A percentile compares a stretch with the other conserved stretches of the same genome.
Conservation (phyloP, 306 rosid genomes). For the Pterocarpus santalinus region DNA sequence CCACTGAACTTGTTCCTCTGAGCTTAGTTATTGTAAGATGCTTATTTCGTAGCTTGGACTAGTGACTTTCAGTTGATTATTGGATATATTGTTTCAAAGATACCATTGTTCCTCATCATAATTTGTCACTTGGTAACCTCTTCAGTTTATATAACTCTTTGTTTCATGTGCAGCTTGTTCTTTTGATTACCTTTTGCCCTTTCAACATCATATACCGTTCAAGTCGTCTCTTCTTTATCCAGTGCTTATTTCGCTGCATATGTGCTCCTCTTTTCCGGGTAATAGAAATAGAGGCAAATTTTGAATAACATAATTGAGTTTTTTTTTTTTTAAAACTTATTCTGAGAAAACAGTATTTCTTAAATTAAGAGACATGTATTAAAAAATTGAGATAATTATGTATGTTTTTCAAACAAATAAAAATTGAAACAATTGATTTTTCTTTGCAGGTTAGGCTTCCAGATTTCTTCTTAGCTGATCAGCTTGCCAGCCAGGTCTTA, state of each 20-base stretch:
- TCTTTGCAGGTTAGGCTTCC: slow-evolving; percentile 63
- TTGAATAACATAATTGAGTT: slow-evolving; percentile 5
- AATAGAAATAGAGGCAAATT: slow-evolving; percentile 18
- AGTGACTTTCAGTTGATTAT: slow-evolving; percentile 5
- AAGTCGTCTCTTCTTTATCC: slow-evolving; percentile 75
- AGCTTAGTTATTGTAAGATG: slow-evolving; percentile 66
- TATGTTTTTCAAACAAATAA: too few species aligned
- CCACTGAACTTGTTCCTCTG: slow-evolving; percentile 73
- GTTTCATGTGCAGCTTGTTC: slow-evolving; percentile 67
- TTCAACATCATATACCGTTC: slow-evolving; percentile 65
- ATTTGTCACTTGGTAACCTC: neutral
- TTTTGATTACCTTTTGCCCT: slow-evolving; percentile 65
- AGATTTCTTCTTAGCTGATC: slow-evolving; percentile 79
- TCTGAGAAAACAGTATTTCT: too few species aligned
- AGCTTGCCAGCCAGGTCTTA: slow-evolving; percentile 80
- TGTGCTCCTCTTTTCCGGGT: slow-evolving; percentile 77
- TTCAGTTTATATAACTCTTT: slow-evolving; percentile 19
- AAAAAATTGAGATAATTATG: too few species aligned
- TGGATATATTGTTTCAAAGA: slow-evolving; percentile 21
- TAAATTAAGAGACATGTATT: too few species aligned
- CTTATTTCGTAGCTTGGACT: neutral
- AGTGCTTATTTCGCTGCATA: slow-evolving; percentile 60
- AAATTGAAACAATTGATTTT: neutral
- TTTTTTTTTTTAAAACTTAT: too few species aligned
- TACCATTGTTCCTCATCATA: neutral